Conservation (phyloP, 352 stramenopile species). For the Phytophthora multivora region DNA sequence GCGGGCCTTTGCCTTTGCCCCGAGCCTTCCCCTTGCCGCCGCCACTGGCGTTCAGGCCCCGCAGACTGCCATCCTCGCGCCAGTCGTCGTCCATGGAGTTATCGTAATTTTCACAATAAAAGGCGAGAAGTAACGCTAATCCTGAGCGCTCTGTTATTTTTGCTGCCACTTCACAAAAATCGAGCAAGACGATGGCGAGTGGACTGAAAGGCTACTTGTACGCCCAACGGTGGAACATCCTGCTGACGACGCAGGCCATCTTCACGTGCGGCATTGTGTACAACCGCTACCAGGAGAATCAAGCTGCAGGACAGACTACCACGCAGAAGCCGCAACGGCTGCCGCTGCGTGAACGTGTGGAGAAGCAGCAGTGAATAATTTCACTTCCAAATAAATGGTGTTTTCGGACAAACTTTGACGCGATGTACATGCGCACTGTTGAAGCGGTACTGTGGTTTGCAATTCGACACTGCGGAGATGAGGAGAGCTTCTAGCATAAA, state of each 20-base stretch:
- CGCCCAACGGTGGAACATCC: constrained; percentile 76
- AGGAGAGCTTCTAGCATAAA: too few species aligned
- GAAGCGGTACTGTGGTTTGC: neutral
- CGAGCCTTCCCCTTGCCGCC: constrained; percentile 32
- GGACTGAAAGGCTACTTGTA: constrained; percentile 62
- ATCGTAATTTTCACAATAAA: neutral
- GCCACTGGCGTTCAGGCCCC: constrained; percentile 44
- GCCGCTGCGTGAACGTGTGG: constrained; percentile 6
- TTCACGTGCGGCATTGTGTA: constrained; percentile 70
- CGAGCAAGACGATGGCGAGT: constrained; percentile 33
- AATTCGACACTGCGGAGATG: too few species aligned
- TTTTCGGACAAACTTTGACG: neutral
- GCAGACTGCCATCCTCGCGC: constrained; percentile 75
- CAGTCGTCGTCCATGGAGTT: constrained; percentile 75
- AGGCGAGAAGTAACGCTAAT: neutral
- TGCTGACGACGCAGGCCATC: constrained; percentile 73
- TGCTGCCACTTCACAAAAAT: constrained; percentile 2
- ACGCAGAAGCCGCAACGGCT: constrained; percentile 8
- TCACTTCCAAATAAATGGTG: constrained; percentile 7
- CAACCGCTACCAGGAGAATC: constrained; percentile 52
- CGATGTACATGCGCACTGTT: neutral
- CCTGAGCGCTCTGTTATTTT: constrained; percentile 3
- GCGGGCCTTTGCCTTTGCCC: constrained; percentile 49
- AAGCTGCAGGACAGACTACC: constrained; percentile 3
- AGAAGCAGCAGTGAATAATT: constrained; percentile 19